Evolutionary conservation across 2,329 filamentous ascomycete genomes (phyloP), one percentile per base, ranked within the genome.

Genomic region (Aschersonia sp.): DNA sequence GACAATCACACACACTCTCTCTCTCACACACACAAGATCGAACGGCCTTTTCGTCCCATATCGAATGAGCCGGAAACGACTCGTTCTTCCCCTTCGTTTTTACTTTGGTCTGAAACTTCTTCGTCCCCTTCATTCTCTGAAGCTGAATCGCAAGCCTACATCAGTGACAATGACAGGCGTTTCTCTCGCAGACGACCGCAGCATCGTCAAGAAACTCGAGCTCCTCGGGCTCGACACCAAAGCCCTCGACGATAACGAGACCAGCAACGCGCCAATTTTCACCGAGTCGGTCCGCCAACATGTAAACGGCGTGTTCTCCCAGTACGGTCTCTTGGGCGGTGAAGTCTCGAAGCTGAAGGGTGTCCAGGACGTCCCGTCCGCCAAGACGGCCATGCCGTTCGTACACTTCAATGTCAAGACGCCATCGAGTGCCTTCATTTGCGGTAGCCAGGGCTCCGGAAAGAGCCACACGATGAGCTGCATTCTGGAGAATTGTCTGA

Each of bases 391-490:
- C 4, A 45, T 41, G n/a, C 55, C 56, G 0, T 56, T 69, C 0
- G 46, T 73, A 0, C 71, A 68, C 41, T 67, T 69, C 57, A 74
- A 74, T 46, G 62, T 73, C 2, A 54, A 68, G 0, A 60, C 64
- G 0, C 79, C 79, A 0, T 77, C 72, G 0, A 81, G 77, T 12
- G 65, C 69, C 4, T 83, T 83, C 59, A 76, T 83, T 32, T 83
- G 79, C 47, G 78, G 79, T 1, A 76, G 74, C 22, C 78, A 83
- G 50, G 78, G 79, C 1, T 78, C 74, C 0, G 79, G 79, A 0
- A 83, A 83, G 56, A 79, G 74, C 43, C 77, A 83, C 50, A 79
- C 75, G 0, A 62, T 81, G 1, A 72, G 72, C 1, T 76, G 71
- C 45, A 51, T 76, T 1, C 56, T 76, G 0, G 79, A 83, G 55